Conservation (phyloP, 495 filamentous ascomycete genomes). For the Neurospora intermedia region DNA sequence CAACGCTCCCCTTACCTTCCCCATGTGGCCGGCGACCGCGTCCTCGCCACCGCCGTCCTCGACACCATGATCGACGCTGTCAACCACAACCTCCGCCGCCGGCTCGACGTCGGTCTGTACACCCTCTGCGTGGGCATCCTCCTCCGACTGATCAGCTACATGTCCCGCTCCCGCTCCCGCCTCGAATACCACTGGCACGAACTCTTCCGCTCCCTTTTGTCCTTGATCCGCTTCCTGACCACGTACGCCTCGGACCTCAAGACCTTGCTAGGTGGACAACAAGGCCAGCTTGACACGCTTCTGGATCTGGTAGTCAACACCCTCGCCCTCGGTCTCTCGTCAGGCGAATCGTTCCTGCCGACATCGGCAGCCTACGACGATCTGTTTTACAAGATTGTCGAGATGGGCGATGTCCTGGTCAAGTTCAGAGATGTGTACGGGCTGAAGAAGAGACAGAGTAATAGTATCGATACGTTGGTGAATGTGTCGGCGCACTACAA, state of each 20-base stretch:
- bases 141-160: conserved; percentile 69
- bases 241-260: conserved; percentile 71
- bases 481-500: conserved; percentile 82
- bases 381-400: conserved; percentile 95
- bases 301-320: conserved; percentile 69
- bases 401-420: conserved; percentile 71
- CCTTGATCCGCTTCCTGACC: conserved; percentile 82
- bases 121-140: conserved; percentile 68
- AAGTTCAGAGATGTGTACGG: conserved; percentile 74
- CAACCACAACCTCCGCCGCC: conserved; percentile 83
- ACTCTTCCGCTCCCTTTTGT: conserved; percentile 81
- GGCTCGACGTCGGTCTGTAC: conserved; percentile 78
- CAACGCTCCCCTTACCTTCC: conserved; percentile 88
- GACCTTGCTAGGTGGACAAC: conserved; percentile 20
- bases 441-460: conserved; percentile 40
- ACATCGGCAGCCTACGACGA: conserved; percentile 85
- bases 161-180: conserved; percentile 66
- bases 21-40: conserved; percentile 54
- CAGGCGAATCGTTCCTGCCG: conserved; percentile 88
- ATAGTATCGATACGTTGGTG: conserved; percentile 73
- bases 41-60: conserved; percentile 62
- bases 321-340: conserved; percentile 75
- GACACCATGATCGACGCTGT: conserved; percentile 84
- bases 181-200: conserved; percentile 91
- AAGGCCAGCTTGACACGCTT: conserved; percentile 38